A percentile compares a stretch with the other conserved stretches of the same genome.
Conservation (phyloP, 768 basidiomycete genomes). For the Pleurotus sapidus region DNA sequence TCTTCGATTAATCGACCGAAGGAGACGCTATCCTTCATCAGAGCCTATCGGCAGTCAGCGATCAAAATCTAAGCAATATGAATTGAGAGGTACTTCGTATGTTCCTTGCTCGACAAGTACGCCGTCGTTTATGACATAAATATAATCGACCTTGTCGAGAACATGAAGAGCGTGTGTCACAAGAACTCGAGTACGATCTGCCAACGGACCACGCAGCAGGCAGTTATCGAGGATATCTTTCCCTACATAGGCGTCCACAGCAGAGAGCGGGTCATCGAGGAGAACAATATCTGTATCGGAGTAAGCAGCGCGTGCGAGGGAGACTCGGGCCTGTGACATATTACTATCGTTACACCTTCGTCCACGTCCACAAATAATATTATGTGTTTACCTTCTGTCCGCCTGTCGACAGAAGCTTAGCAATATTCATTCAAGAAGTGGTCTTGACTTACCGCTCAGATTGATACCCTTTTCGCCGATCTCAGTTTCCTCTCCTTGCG, state of each 20-base stretch:
- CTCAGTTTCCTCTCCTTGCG: slow-evolving; percentile 66
- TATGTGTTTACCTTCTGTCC: slow-evolving; percentile 29
- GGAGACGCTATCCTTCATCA: slow-evolving; percentile 38
- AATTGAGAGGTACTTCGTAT: slow-evolving; percentile 37
- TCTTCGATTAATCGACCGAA: slow-evolving; percentile 56
- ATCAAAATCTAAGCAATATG: background rate
- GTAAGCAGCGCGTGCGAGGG: slow-evolving; percentile 76
- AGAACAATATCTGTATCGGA: slow-evolving; percentile 70
- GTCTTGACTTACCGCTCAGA: slow-evolving; percentile 44
- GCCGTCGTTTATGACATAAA: slow-evolving; percentile 62
- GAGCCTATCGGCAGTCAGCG: slow-evolving; percentile 28
- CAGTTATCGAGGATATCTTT: slow-evolving; percentile 64
- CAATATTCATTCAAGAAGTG: background rate
- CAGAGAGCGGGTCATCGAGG: slow-evolving; percentile 79
- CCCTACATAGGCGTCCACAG: slow-evolving; percentile 77
- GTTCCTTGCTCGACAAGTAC: slow-evolving; percentile 61
- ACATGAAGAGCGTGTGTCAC: slow-evolving; percentile 61
- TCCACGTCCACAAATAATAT: background rate
- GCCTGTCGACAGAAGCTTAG: slow-evolving; percentile 13
- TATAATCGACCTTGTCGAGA: slow-evolving; percentile 58
- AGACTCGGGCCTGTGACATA: slow-evolving; percentile 57
- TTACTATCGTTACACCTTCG: background rate
- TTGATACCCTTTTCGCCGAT: slow-evolving; percentile 80
- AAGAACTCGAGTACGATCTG: slow-evolving; percentile 53
- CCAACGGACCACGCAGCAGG: slow-evolving; percentile 49